phyloP scores from a whole-genome alignment of 768 basidiomycete genomes.

The Boletus rex-veris region DNA sequence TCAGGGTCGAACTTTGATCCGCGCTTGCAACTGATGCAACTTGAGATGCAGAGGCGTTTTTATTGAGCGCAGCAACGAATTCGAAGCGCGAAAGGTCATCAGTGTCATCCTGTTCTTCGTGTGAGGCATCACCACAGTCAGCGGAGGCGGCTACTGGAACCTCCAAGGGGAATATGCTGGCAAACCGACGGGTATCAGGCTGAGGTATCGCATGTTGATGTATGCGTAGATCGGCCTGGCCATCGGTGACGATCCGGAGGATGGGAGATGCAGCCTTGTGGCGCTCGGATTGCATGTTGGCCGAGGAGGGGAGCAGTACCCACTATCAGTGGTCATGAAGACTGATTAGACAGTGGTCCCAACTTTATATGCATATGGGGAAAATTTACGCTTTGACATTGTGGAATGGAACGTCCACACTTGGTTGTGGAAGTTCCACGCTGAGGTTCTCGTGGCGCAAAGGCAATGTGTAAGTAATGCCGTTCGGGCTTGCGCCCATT shows the following conservation, averaged over 20 bases:
- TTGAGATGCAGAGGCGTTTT: background rate
- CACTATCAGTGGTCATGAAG: constrained; percentile 4
- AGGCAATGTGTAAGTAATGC: background rate
- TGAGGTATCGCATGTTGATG: background rate
- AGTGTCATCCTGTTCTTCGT: constrained; percentile 12
- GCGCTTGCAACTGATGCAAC: background rate
- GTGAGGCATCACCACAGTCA: constrained; percentile 5
- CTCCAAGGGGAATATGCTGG: constrained; percentile 17
- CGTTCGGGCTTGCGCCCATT: no score
- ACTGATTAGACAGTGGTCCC: background rate
- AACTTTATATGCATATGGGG: constrained; percentile 17
- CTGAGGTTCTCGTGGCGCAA: constrained; percentile 10
- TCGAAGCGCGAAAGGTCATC: constrained; percentile 12
- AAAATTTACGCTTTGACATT: constrained; percentile 25
- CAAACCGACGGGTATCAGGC: constrained; percentile 30
- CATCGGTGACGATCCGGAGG: background rate
- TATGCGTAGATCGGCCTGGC: background rate
- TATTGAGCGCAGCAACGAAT: constrained; percentile 1
- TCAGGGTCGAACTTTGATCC: constrained; percentile 10
- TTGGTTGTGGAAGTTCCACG: constrained; percentile 17
- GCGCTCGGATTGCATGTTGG: constrained; percentile 10
- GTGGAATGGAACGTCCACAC: constrained; percentile 20
- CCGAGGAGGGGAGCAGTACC: background rate
- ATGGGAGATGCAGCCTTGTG: constrained; percentile 3
- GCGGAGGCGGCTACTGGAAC: constrained; percentile 1